phyloP scores from a whole-genome alignment of 768 basidiomycete genomes.

The Kwoniella dejecticola region DNA sequence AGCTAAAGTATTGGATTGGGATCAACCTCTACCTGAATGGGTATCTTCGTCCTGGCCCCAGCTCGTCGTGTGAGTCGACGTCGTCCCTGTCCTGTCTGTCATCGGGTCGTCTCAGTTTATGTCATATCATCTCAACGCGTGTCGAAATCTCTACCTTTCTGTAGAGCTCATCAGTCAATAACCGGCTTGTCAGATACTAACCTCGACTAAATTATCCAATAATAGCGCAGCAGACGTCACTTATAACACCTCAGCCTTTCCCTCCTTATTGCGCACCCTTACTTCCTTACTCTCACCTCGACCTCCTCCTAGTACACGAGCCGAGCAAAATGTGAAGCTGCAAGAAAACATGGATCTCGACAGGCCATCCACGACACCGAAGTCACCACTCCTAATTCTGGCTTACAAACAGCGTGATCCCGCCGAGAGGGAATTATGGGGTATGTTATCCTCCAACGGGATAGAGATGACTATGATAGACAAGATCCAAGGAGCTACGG shows the following conservation, averaged over 20 bases:
- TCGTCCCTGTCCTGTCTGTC: too few species aligned
- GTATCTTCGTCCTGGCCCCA: conserved; percentile 56
- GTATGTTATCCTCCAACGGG: conserved; percentile 61
- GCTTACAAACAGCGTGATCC: conserved; percentile 86
- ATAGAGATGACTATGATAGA: conserved; percentile 65
- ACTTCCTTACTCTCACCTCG: conserved; percentile 59
- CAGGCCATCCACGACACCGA: too few species aligned
- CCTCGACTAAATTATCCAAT: not conserved
- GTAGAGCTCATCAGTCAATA: too few species aligned
- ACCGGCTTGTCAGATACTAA: not conserved
- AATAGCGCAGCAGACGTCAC: conserved; percentile 87
- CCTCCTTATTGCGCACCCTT: conserved; percentile 72
- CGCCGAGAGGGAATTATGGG: conserved; percentile 76
- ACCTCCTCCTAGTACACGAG: too few species aligned
- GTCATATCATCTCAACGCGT: too few species aligned
- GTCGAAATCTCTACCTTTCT: too few species aligned
- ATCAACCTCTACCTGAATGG: conserved; percentile 63
- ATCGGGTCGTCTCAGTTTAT: too few species aligned
- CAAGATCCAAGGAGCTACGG: conserved; percentile 64
- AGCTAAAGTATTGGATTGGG: conserved; percentile 71
- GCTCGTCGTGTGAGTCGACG: conserved; percentile 72
- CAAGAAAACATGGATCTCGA: too few species aligned
- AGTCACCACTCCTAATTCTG: conserved; percentile 63
- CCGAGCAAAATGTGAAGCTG: too few species aligned
- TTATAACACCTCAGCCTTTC: conserved; percentile 85